Percentiles rank a stretch among this genome's conserved stretches.
Conservation (phyloP, 176 grass and related monocot species). For the Phoenix roebelenii region DNA sequence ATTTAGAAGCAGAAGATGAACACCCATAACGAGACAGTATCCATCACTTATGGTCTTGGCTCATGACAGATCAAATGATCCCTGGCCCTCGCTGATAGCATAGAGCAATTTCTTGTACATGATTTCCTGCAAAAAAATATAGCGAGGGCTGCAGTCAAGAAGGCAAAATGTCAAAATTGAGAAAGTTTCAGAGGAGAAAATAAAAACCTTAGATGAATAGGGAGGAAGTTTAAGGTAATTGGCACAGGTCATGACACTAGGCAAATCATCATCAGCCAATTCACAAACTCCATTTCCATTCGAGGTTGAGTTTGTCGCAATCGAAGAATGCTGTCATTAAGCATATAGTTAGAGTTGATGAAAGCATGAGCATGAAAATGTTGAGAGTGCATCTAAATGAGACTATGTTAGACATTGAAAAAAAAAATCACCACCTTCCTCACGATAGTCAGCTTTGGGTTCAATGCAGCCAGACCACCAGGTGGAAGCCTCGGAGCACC, state of each 20-base stretch:
- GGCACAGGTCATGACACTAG: slow-evolving; percentile 94
- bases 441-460: slow-evolving; percentile 81
- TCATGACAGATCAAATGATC: slow-evolving; percentile 96
- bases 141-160: not conserved
- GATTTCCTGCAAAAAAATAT: slow-evolving; percentile 40
- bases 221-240: slow-evolving; percentile 94
- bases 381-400: too few relatives aligned
- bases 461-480: slow-evolving; percentile 77
- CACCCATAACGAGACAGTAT: too few relatives aligned
- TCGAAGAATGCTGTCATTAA: slow-evolving; percentile 52
- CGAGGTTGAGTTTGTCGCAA: slow-evolving; percentile 19
- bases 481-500: slow-evolving; percentile 86
- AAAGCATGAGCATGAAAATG: too few relatives aligned
- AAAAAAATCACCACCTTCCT: slow-evolving; percentile 44
- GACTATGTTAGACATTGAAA: too few relatives aligned
- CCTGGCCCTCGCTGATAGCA: slow-evolving; percentile 82
- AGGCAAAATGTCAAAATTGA: not conserved
- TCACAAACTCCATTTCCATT: slow-evolving; percentile 47
- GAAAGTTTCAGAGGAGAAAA: slow-evolving; percentile 13
- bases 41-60: not conserved
- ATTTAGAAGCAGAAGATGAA: too few relatives aligned
- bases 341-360: too few relatives aligned
- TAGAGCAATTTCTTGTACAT: slow-evolving; percentile 86
- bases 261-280: slow-evolving; percentile 68
- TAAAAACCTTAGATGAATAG: slow-evolving; percentile 71